A percentile compares a stretch with the other conserved stretches of the same genome.
phyloP scores from a whole-genome alignment of 2,329 filamentous ascomycete species.

The Talaromyces sp. region DNA sequence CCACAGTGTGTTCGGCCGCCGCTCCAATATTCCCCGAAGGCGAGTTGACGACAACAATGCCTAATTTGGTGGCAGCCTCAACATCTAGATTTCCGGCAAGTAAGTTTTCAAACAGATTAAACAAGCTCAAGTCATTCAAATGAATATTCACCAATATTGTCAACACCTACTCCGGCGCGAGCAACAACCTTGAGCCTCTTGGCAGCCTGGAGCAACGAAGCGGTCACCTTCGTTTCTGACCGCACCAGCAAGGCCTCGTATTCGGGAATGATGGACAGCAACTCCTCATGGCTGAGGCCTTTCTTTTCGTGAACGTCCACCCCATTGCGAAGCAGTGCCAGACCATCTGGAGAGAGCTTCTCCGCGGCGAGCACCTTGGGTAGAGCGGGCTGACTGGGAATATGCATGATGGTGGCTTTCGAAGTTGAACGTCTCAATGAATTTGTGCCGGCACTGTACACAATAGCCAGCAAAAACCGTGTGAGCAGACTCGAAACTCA shows the following conservation, averaged over 20 bases:
- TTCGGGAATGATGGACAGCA: conserved; percentile 60
- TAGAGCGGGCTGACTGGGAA: conserved; percentile 18
- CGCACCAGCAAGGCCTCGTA: conserved; percentile 76
- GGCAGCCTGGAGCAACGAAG: conserved; percentile 59
- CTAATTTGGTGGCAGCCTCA: conserved; percentile 62
- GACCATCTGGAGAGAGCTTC: conserved; percentile 72
- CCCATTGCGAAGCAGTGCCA: conserved; percentile 60
- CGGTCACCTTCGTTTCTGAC: conserved; percentile 75
- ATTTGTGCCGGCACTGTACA: neutral
- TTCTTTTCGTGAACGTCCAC: conserved; percentile 66
- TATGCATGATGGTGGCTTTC: conserved; percentile 14
- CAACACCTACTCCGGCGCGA: conserved; percentile 73
- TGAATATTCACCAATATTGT: conserved; percentile 60
- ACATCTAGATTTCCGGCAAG: conserved; percentile 45
- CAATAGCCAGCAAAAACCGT: neutral
- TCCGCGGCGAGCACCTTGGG: conserved; percentile 67
- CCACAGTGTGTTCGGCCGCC: conserved; percentile 72
- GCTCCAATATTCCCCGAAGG: conserved; percentile 76
- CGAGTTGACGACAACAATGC: conserved; percentile 75
- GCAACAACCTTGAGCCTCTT: conserved; percentile 71
- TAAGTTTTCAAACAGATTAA: neutral
- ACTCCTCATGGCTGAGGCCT: conserved; percentile 57
- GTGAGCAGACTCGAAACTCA: neutral
- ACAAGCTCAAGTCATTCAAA: neutral
- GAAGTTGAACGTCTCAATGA: neutral